Conservation (phyloP, 345 rosid genomes). For the Dovyalis caffra region DNA sequence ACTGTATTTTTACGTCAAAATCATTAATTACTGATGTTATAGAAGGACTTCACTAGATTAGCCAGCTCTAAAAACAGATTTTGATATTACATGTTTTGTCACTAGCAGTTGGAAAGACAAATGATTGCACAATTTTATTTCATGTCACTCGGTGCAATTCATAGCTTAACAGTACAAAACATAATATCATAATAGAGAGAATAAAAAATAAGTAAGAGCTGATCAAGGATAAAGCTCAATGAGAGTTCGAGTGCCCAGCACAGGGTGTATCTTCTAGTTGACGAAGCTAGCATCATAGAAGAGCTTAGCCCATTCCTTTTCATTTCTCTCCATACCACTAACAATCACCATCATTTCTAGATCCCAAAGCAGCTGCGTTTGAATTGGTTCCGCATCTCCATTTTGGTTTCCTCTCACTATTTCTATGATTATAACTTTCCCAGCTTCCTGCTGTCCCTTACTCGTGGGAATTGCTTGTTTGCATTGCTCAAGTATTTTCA, state of each 20-base stretch:
- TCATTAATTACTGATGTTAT: too few species aligned
- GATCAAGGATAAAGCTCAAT: constrained; percentile 29
- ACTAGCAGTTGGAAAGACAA: too few species aligned
- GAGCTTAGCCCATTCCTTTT: constrained; percentile 35
- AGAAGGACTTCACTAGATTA: too few species aligned
- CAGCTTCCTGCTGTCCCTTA: not conserved
- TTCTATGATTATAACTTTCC: constrained; percentile 18
- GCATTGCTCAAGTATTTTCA: constrained; percentile 12
- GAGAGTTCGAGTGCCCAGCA: constrained; percentile 20
- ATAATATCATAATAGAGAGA: not conserved
- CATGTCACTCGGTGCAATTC: too few species aligned
- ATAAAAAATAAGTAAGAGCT: not conserved
- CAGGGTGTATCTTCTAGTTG: constrained; percentile 26
- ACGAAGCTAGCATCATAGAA: constrained; percentile 31
- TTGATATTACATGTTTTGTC: too few species aligned
- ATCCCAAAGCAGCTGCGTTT: constrained; percentile 25
- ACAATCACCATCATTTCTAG: constrained; percentile 10
- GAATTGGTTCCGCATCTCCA: not conserved
- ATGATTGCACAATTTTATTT: too few species aligned
- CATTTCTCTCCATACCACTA: constrained; percentile 25
- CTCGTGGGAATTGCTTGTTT: constrained; percentile 10
- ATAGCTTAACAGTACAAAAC: too few species aligned
- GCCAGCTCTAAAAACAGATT: too few species aligned
- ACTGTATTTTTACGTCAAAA: too few species aligned
- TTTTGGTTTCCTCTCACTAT: not conserved